Conservation (phyloP, 2,329 filamentous ascomycete genomes). For the Teratosphaeria pseudoeucalypti region DNA sequence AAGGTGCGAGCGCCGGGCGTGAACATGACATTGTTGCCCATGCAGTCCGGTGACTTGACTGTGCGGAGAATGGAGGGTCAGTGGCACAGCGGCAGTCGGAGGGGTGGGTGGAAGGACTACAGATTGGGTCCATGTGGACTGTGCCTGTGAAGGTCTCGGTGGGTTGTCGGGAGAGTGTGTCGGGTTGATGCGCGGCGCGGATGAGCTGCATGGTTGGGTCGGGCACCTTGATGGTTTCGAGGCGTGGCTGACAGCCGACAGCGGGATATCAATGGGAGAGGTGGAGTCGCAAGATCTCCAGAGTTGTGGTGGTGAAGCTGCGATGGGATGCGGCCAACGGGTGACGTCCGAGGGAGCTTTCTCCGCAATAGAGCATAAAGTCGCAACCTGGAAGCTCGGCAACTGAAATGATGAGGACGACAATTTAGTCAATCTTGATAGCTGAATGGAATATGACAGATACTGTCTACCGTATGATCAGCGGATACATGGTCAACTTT, state of each 20-base stretch:
- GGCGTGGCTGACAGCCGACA: background rate
- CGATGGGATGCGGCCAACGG: background rate
- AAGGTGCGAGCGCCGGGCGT: slow-evolving; percentile 34
- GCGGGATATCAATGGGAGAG: no score
- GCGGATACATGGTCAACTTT: no score
- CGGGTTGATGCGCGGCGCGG: slow-evolving; percentile 17
- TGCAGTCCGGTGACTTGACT: slow-evolving; percentile 14
- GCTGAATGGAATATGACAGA: no score
- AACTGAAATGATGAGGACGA: background rate
- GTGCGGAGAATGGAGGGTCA: slow-evolving; percentile 7
- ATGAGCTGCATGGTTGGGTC: slow-evolving; percentile 17
- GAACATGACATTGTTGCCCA: slow-evolving; percentile 32
- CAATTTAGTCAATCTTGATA: background rate
- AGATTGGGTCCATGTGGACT: slow-evolving; percentile 22
- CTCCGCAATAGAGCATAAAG: background rate
- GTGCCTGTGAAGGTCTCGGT: slow-evolving; percentile 20
- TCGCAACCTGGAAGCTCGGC: background rate
- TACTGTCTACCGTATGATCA: no score
- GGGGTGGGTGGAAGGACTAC: background rate
- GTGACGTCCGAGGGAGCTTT: background rate
- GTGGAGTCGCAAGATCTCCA: background rate
- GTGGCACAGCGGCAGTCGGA: background rate
- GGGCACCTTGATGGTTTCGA: background rate
- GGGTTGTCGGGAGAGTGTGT: slow-evolving; percentile 16
- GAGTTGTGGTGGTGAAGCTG: background rate